Base-by-base conservation (phyloP, 345 rosid genomes). In the Camelina neglecta region DNA sequence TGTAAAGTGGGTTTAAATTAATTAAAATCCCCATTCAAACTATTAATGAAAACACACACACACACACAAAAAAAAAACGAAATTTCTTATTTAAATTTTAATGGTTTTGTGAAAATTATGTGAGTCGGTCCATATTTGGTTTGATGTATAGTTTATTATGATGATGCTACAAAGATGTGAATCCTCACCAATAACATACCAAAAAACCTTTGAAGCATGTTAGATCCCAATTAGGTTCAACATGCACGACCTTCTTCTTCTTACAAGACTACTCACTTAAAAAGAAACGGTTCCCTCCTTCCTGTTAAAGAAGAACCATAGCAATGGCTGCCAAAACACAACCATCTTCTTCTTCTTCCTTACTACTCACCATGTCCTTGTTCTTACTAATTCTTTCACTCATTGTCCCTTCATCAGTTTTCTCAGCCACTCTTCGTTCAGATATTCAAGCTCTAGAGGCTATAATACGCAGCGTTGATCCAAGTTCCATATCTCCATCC, bases 361-460 rank as follows among this genome's bases (percentile, higher is more conserved):
- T 55, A 18, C 24, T 38, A 58, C 49, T 50, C 41, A 39, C 31
- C 29, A 47, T 71, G 61, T 65, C 76, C 9, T 67, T 73, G 36
- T 61, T 73, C 62, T 54, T 73, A 26, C 74, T 78, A 44, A 7
- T 60, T 72, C 69, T 77, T 64, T 57, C 72, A 61, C 1, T 48
- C 47, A 29, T 24, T 67, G 5, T 67, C 69, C 81, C 81, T 73
- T 73, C 78, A 42, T 55, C 70, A 67, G 69, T 73, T 61, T 66
- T 78, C 29, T 78, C 81, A 61, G 81, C 81, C 49, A 78, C 81
- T 53, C 74, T 78, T 53, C 62, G 65, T 33, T 67, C 87, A 1
- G 90, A 88, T 23, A 67, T 71, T 23, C 75, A 83, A 72, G 74
- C 76, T 72, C 86, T 86, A 35, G 76, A 77, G 45, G 35, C 80